Conservation (phyloP, 352 stramenopile genomes). For the Phytophthora kernoviae region DNA sequence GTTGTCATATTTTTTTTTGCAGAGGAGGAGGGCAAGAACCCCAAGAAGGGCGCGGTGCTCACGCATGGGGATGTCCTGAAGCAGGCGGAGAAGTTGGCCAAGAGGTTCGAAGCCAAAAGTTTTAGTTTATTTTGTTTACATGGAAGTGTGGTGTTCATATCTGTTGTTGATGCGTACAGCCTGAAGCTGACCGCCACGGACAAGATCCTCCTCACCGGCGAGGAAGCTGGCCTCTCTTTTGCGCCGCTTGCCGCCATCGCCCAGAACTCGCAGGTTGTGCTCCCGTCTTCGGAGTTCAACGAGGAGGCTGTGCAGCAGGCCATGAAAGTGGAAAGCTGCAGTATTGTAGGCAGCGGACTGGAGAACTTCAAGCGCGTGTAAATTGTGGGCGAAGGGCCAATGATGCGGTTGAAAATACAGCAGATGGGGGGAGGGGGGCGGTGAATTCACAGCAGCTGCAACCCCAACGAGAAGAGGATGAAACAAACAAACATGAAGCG, state of each 20-base stretch:
- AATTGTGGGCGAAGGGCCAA: slow-evolving; percentile 18
- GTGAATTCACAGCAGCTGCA: slow-evolving; percentile 18
- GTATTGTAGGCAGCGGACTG: slow-evolving; percentile 73
- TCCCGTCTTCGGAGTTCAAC: slow-evolving; percentile 75
- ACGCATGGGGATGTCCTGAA: slow-evolving; percentile 86
- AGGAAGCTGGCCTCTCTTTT: slow-evolving; percentile 68
- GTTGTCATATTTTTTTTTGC: slow-evolving; percentile 8
- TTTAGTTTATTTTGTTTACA: not conserved
- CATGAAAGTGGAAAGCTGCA: slow-evolving; percentile 79
- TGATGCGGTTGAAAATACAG: slow-evolving; percentile 1
- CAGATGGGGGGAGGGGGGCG: not conserved
- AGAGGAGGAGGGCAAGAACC: slow-evolving; percentile 79
- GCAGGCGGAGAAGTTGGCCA: slow-evolving; percentile 66
- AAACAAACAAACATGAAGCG: slow-evolving; percentile 34
- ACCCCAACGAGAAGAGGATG: slow-evolving; percentile 22
- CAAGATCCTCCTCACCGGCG: slow-evolving; percentile 83
- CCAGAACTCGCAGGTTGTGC: slow-evolving; percentile 77
- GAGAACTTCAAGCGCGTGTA: slow-evolving; percentile 87
- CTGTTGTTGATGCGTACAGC: slow-evolving; percentile 30
- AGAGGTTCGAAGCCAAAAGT: slow-evolving; percentile 55
- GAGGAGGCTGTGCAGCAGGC: slow-evolving; percentile 75
- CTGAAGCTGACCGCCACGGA: slow-evolving; percentile 74
- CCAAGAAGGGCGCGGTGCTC: slow-evolving; percentile 79
- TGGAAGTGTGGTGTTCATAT: slow-evolving; percentile 1
- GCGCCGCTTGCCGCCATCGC: slow-evolving; percentile 76